Evolutionary conservation across 768 basidiomycete genomes (phyloP).

Genomic region (Leccinum barrowsii): DNA sequence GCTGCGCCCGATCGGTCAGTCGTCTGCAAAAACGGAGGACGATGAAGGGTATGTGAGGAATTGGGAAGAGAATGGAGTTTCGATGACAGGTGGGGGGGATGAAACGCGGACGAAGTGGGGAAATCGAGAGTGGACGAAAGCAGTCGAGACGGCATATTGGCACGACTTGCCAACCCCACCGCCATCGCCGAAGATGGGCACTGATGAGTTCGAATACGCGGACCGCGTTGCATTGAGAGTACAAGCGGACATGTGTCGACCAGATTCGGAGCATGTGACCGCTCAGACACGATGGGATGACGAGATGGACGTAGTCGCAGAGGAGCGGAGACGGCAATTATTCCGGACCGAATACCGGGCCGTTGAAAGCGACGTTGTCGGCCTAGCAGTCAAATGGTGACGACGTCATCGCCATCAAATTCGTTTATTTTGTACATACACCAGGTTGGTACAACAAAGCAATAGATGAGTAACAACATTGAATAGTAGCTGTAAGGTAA

Average conservation of each 20-base stretch:
- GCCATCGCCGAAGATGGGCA: constrained; percentile 33
- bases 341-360: constrained; percentile 82
- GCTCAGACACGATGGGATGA: constrained; percentile 34
- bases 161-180: constrained; percentile 44
- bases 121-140: constrained; percentile 75
- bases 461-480: constrained; percentile 7
- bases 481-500: constrained; percentile 29
- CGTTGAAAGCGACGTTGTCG: constrained; percentile 82
- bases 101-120: constrained; percentile 57
- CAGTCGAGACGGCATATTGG: constrained; percentile 87
- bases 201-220: constrained; percentile 18
- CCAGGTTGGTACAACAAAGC: constrained; percentile 21
- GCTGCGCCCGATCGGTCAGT: constrained; percentile 24
- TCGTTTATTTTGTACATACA: constrained; percentile 15
- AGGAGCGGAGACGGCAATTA: constrained; percentile 40
- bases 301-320: constrained; percentile 42
- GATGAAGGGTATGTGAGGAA: constrained; percentile 66
- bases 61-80: constrained; percentile 56
- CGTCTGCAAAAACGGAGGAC: constrained; percentile 36
- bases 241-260: constrained; percentile 40
- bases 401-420: constrained; percentile 10
- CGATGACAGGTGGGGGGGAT: constrained; percentile 13
- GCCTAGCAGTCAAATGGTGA: constrained; percentile 73
- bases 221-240: constrained; percentile 39
- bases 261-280: constrained; percentile 26